A percentile compares a stretch with the other conserved stretches of the same genome.
phyloP scores from a whole-genome alignment of 495 filamentous ascomycete species.

The Podospora bellae-mahoneyi region DNA sequence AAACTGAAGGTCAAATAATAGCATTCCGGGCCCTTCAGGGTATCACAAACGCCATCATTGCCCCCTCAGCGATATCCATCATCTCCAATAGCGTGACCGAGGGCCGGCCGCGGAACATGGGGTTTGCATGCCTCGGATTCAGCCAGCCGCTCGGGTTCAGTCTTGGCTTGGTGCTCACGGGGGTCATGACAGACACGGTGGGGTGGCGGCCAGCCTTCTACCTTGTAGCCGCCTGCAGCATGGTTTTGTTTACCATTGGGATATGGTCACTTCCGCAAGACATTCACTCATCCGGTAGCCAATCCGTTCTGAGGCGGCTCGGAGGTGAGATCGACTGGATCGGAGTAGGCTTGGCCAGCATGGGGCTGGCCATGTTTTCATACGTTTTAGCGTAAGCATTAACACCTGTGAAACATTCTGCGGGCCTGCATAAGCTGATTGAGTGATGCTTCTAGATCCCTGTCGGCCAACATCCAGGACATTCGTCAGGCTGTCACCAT shows the following conservation, averaged over 20 bases:
- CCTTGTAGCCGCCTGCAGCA: constrained; percentile 5
- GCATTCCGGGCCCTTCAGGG: constrained; percentile 51
- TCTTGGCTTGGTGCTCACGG: constrained; percentile 52
- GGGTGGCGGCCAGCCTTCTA: constrained; percentile 14
- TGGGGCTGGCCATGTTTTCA: constrained; percentile 12
- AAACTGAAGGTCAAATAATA: constrained; percentile 48
- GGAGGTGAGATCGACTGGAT: constrained; percentile 15
- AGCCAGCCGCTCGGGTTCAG: constrained; percentile 53
- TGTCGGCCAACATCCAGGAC: constrained; percentile 16
- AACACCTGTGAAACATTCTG: neutral
- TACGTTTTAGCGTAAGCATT: constrained; percentile 18
- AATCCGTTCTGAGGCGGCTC: constrained; percentile 1
- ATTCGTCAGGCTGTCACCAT: constrained; percentile 42
- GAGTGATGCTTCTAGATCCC: neutral
- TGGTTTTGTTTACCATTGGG: constrained; percentile 2
- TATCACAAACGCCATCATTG: constrained; percentile 47
- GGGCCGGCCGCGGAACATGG: constrained; percentile 49
- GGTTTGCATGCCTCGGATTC: constrained; percentile 50
- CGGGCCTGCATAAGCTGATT: constrained; percentile 1
- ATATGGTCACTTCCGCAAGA: constrained; percentile 7
- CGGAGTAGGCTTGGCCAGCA: constrained; percentile 9
- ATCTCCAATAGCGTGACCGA: constrained; percentile 35
- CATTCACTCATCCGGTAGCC: no score
- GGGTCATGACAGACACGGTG: constrained; percentile 44
- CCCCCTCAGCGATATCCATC: constrained; percentile 50